phyloP scores from a whole-genome alignment of 768 basidiomycete genomes.

The Lactifluus subvellereus region DNA sequence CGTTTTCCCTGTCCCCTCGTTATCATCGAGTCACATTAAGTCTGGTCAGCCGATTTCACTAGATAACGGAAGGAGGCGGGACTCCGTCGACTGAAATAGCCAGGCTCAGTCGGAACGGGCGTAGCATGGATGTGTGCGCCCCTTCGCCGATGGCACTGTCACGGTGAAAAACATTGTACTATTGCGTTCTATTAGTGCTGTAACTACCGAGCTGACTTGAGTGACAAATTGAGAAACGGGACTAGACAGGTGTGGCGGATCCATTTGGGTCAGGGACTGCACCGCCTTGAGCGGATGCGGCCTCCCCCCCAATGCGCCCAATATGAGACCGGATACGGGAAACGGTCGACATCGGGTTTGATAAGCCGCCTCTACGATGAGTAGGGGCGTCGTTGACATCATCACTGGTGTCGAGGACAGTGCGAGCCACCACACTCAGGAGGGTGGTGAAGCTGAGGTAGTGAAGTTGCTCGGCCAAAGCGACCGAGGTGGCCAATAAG shows the following conservation, averaged over 20 bases:
- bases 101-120: too few species aligned
- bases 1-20: neutral
- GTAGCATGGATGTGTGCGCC: too few species aligned
- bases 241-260: neutral
- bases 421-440: neutral
- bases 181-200: too few species aligned
- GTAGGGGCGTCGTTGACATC: neutral
- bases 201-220: neutral
- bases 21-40: neutral
- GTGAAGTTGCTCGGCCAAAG: neutral
- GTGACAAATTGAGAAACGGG: neutral
- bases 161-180: too few species aligned
- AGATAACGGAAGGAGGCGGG: too few species aligned
- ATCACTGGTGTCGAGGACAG: neutral
- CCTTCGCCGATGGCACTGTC: too few species aligned
- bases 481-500: neutral
- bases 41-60: too few species aligned
- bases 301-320: neutral
- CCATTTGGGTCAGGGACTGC: neutral
- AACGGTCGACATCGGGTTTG: neutral
- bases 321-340: neutral
- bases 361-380: neutral
- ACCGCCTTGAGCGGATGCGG: neutral
- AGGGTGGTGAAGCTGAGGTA: neutral
- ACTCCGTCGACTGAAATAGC: too few species aligned